A percentile compares a stretch with the other conserved stretches of the same genome.
Conservation (phyloP, 2,329 filamentous ascomycete genomes). For the Arthrobotrys iridis region DNA sequence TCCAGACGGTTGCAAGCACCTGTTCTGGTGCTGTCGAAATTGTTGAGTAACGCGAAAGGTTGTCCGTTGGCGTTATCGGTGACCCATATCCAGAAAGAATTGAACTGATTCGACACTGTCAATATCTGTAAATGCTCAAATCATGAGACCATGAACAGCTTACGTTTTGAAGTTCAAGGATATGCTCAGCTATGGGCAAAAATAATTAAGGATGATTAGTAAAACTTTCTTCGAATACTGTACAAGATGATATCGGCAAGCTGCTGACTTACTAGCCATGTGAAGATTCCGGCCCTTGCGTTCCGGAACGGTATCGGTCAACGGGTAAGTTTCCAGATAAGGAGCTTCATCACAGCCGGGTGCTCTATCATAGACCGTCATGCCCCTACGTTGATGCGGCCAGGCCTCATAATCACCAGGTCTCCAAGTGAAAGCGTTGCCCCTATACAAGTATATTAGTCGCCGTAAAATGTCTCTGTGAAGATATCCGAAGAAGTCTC, state of each 20-base stretch:
- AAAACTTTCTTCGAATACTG: not conserved
- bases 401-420: constrained; percentile 7
- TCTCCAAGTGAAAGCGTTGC: not conserved
- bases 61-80: constrained; percentile 13
- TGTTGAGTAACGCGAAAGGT: constrained; percentile 29
- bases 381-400: constrained; percentile 29
- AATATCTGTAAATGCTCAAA: constrained; percentile 16
- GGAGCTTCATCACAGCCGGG: constrained; percentile 23
- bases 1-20: constrained; percentile 14
- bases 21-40: not conserved
- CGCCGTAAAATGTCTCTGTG: not conserved
- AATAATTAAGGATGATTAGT: constrained; percentile 6
- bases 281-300: constrained; percentile 1
- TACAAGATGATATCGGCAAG: not conserved
- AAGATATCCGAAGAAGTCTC: not conserved
- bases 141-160: not conserved
- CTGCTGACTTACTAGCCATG: constrained; percentile 26
- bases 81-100: constrained; percentile 29
- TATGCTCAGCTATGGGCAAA: constrained; percentile 18
- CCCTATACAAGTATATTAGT: not conserved
- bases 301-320: constrained; percentile 16
- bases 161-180: constrained; percentile 33
- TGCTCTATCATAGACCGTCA: constrained; percentile 28
- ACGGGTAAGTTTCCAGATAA: constrained; percentile 19
- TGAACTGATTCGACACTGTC: constrained; percentile 25